A percentile compares a stretch with the other conserved stretches of the same genome.
Conservation (phyloP, 192 early-diverging fungal species). For the Martensiomyces pterosporus region DNA sequence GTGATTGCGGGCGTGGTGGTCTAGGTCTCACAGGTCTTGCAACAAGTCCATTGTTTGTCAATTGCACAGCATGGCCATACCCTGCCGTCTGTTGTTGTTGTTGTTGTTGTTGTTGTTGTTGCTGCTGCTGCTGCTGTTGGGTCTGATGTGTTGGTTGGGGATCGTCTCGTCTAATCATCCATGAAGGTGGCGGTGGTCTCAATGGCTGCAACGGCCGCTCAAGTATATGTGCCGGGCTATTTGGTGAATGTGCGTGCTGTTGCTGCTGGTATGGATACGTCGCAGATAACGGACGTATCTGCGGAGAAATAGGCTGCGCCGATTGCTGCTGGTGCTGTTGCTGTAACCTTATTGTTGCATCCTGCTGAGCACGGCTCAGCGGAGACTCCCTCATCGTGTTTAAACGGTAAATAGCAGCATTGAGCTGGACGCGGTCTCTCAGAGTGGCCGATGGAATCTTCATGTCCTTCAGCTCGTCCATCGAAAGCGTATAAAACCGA, state of each 20-base stretch:
- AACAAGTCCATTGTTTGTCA: too few species aligned
- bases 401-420: conserved; percentile 42
- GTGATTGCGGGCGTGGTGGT: neutral
- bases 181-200: conserved; percentile 39
- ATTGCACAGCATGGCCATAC: too few species aligned
- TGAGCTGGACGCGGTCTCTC: conserved; percentile 48
- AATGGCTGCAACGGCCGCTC: conserved; percentile 37
- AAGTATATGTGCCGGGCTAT: conserved; percentile 40
- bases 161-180: conserved; percentile 41
- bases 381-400: conserved; percentile 31
- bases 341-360: neutral
- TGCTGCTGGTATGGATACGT: too few species aligned
- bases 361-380: conserved; percentile 8
- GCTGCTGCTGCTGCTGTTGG: conserved; percentile 5
- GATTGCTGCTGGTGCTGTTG: neutral
- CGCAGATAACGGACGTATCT: neutral
- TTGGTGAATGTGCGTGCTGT: conserved; percentile 11
- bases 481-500: conserved; percentile 35
- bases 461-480: conserved; percentile 44
- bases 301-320: neutral
- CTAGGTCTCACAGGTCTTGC: neutral
- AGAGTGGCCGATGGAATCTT: conserved; percentile 33
- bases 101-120: neutral
- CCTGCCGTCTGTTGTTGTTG: neutral
- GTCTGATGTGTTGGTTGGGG: conserved; percentile 28